These are phyloP conservation scores for Pyrenopolyporus hunteri DNA, from an alignment of 495 filamentous ascomycete species.

Conservation along the genomic window DNA sequence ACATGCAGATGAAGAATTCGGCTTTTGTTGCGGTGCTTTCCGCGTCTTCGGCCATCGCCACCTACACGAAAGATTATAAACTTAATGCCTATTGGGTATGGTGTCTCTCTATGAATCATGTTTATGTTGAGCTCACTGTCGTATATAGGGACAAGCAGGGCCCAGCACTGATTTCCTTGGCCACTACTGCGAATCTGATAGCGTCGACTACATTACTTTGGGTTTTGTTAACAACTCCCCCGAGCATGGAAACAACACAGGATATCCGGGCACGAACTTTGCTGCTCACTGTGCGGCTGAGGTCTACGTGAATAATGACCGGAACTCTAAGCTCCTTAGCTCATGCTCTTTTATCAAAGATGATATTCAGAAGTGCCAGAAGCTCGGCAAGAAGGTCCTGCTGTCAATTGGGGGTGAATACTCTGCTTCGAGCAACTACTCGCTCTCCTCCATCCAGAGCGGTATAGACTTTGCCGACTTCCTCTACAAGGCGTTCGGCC, in stretches of 20 bases:
- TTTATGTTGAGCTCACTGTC: slow-evolving; percentile 7
- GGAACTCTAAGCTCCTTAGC: slow-evolving; percentile 47
- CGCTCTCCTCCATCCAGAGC: slow-evolving; percentile 54
- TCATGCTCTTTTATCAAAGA: slow-evolving; percentile 49
- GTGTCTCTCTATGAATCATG: not conserved
- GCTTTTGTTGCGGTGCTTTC: slow-evolving; percentile 45
- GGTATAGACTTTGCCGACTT: slow-evolving; percentile 65
- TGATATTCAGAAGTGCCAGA: slow-evolving; percentile 69
- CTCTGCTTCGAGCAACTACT: slow-evolving; percentile 42
- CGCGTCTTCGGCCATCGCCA: slow-evolving; percentile 40
- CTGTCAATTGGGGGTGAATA: slow-evolving; percentile 64
- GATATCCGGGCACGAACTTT: slow-evolving; percentile 52
- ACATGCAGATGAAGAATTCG: slow-evolving; percentile 45
- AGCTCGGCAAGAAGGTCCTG: slow-evolving; percentile 67
- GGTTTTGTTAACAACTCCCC: slow-evolving; percentile 52
- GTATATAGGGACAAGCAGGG: slow-evolving; percentile 43
- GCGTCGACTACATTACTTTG: slow-evolving; percentile 51
- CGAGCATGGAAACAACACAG: slow-evolving; percentile 41
- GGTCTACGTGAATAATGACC: slow-evolving; percentile 41
- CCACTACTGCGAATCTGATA: slow-evolving; percentile 41
- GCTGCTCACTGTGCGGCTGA: slow-evolving; percentile 45
- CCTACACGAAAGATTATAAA: slow-evolving; percentile 41
- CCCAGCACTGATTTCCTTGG: slow-evolving; percentile 38
- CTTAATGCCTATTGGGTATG: slow-evolving; percentile 41
- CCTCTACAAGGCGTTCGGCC: slow-evolving; percentile 71